These are phyloP conservation scores for Suillus spraguei DNA, from an alignment of 768 basidiomycete genomes.

Conservation along the genomic window DNA sequence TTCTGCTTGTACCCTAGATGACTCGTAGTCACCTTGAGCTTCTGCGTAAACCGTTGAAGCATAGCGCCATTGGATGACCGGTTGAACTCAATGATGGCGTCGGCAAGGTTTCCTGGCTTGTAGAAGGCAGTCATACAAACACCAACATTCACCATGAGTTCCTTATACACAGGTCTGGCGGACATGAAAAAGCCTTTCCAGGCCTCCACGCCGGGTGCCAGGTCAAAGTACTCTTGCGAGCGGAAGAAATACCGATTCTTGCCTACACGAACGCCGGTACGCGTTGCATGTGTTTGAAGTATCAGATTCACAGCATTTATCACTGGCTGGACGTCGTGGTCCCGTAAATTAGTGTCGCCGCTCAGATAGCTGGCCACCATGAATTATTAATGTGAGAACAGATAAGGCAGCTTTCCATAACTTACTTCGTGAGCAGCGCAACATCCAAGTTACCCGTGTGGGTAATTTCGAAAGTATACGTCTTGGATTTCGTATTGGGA, in stretches of 20 bases:
- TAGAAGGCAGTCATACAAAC: constrained; percentile 58
- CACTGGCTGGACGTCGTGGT: constrained; percentile 44
- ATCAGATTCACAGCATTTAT: constrained; percentile 51
- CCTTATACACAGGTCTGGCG: constrained; percentile 48
- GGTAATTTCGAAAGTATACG: constrained; percentile 41
- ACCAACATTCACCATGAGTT: constrained; percentile 57
- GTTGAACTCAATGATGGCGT: constrained; percentile 54
- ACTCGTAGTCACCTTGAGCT: constrained; percentile 56
- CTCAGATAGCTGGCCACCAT: constrained; percentile 38
- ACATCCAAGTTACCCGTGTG: constrained; percentile 33
- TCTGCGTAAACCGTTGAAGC: constrained; percentile 50
- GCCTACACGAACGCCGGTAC: constrained; percentile 49
- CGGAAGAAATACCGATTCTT: constrained; percentile 55
- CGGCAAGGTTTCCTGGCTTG: constrained; percentile 61
- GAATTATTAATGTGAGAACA: constrained; percentile 9
- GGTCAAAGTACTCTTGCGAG: constrained; percentile 23
- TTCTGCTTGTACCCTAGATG: constrained; percentile 56
- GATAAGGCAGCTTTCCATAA: not conserved
- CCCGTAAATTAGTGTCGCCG: constrained; percentile 38
- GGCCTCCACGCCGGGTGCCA: constrained; percentile 45
- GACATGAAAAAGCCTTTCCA: constrained; percentile 55
- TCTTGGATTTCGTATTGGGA: constrained; percentile 33
- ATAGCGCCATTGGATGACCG: constrained; percentile 42
- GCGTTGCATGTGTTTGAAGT: constrained; percentile 44
- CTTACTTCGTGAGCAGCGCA: constrained; percentile 37